A percentile compares a stretch with the other conserved stretches of the same genome.
Conservation (phyloP, 225 moss, liverwort and hornwort species). For the Sphagnum tenellum region DNA sequence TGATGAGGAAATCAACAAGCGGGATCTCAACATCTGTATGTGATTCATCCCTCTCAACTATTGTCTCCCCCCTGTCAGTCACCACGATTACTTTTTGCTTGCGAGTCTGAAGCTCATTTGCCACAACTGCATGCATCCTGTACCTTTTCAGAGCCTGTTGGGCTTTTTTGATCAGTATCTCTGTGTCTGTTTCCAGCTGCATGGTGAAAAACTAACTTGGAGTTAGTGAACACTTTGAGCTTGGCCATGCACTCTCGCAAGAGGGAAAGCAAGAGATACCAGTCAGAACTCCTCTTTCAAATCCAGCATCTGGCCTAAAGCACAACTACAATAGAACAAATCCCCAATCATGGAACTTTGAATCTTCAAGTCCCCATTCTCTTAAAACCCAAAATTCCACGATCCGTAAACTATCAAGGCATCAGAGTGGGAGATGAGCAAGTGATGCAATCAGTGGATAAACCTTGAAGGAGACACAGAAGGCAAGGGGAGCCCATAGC, state of each 20-base stretch:
- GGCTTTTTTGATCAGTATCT: constrained; percentile 79
- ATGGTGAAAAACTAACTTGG: no score
- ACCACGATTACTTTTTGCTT: constrained; percentile 87
- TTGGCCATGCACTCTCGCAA: background rate
- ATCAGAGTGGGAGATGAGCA: background rate
- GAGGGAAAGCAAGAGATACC: background rate
- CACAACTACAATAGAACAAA: background rate
- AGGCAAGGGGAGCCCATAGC: constrained; percentile 74
- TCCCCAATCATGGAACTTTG: background rate
- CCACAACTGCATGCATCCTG: constrained; percentile 79
- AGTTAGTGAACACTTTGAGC: background rate
- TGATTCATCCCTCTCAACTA: constrained; percentile 42
- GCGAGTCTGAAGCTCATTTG: constrained; percentile 86
- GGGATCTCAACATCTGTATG: constrained; percentile 73
- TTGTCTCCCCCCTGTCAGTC: constrained; percentile 53
- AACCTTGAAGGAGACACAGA: constrained; percentile 88
- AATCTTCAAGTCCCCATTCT: background rate
- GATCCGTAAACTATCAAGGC: background rate
- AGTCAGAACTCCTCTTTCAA: background rate
- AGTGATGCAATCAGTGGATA: background rate
- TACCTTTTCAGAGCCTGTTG: constrained; percentile 64
- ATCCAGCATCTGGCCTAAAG: background rate
- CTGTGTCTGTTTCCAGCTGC: constrained; percentile 88
- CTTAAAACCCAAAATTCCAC: background rate
- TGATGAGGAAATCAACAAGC: constrained; percentile 47